Base-by-base conservation (phyloP, 2,329 filamentous ascomycete genomes). In the Xylaria polymorpha region DNA sequence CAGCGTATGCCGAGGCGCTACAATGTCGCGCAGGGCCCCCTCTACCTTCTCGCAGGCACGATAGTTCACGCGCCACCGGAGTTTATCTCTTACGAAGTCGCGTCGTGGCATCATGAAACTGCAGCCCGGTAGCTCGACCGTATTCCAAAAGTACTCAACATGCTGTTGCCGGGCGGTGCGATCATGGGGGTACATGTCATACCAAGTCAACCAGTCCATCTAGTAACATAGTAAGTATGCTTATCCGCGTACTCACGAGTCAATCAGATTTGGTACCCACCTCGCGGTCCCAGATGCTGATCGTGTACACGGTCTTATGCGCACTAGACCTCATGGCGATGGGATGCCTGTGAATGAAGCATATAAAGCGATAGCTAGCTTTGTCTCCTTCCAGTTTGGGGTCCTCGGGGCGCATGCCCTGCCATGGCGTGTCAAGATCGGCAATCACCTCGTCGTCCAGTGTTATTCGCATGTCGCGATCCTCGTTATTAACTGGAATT, bases 111-210 rank as follows among this genome's bases (percentile, higher is more conserved):
- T 1, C 18, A 37, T 2, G 51, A 55, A 55, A 8, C 0, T 0
- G 32, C 7, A 10, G 29, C 2, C 29, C 8, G 51, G 51, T 12
- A 14, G 9, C 3, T 14, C 6, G 32, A 56, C 32, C 1, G 7
- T 1, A 39, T 39, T 18, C 53, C 53, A 56, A 39, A 56, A 56
- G 32, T 15, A 2, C n/a, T 7, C 9, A 2, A 56, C 32, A 9
- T 56, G n/a, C 10, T 4, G 35, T 39, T 39, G 53, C n/a, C 53
- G 53, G 0, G 9, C 9, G 9, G 2, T 5, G 3, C 53, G 53
- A 14, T 9, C 53, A 9, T 39, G 53, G n/a, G 25, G 53, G n/a
- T 56, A 56, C 53, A 56, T 56, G 35, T 56, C 53, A n/a, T 56
- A 32, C 53, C 53, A 56, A 7, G 1, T 15, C 35, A 56, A 14